Evolutionary conservation across 2,329 filamentous ascomycete genomes (phyloP).

Genomic region (Bipolaris sorokiniana): DNA sequence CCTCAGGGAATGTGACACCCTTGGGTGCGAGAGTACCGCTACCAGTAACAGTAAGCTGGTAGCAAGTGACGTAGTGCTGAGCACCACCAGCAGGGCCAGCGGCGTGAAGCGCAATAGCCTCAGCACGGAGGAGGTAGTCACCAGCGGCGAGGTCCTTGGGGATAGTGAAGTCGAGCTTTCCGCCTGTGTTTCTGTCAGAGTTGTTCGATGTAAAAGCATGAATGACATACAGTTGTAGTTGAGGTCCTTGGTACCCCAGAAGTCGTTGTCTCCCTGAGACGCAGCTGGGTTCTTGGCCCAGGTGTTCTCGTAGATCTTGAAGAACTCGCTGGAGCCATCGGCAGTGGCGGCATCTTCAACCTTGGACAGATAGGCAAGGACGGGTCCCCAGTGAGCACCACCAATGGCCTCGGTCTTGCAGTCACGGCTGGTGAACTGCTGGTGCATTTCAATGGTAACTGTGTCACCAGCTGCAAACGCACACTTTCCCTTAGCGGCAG

Average conservation of each 20-base stretch:
- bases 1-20: constrained; percentile 56
- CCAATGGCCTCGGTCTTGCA: constrained; percentile 35
- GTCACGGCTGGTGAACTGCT: constrained; percentile 32
- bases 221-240: constrained; percentile 44
- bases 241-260: constrained; percentile 52
- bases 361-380: constrained; percentile 59
- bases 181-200: constrained; percentile 11
- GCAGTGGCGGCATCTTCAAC: constrained; percentile 49
- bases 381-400: constrained; percentile 58
- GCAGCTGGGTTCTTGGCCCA: constrained; percentile 40
- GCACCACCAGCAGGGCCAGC: constrained; percentile 47
- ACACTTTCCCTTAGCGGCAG: constrained; percentile 35
- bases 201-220: not conserved
- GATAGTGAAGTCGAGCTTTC: constrained; percentile 41
- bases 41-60: constrained; percentile 51
- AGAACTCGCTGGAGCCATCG: constrained; percentile 59
- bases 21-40: constrained; percentile 44
- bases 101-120: constrained; percentile 57
- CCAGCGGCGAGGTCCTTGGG: constrained; percentile 52
- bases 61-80: constrained; percentile 56
- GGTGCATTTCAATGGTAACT: constrained; percentile 42
- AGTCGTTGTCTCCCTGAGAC: constrained; percentile 50
- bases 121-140: constrained; percentile 54
- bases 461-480: constrained; percentile 34
- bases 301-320: constrained; percentile 54